Evolutionary conservation across 2,329 filamentous ascomycete species (phyloP), one percentile per base, ranked within the genome.

Genomic region (Pseudopyrenochaeta lycopersici): DNA sequence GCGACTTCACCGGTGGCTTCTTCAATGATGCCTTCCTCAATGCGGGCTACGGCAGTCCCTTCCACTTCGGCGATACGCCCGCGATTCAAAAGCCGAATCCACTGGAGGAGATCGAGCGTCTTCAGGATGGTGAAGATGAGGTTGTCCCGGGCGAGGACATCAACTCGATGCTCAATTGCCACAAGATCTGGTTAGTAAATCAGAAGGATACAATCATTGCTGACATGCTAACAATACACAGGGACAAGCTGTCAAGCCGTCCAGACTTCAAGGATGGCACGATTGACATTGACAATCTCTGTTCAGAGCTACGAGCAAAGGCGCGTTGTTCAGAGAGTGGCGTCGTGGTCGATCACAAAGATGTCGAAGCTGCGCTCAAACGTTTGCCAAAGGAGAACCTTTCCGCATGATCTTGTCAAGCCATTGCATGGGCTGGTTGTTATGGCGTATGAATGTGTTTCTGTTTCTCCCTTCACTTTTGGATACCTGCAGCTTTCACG

Each of bases 301-400:
- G 95, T 79, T 90, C 90, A 4, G 93, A 99, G 73, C 85, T 99
- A 12, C 91, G 94, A 61, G 91, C 93, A 74, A 99, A 99, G 80
- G 95, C 95, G 52, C 95, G 94, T 72, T 99, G 95, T 76, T 96
- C 92, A 0, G 91, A 96, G 64, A 89, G 84, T 15, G 94, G 95
- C 14, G 91, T 96, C 11, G 91, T 97, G 15, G 90, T 99, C 20
- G 89, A 92, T 58, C 88, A 96, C 78, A 86, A 87, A 49, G 93
- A 98, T 68, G 96, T 98, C 66, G 90, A 97, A 71, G 85, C 76
- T 33, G 79, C 80, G 4, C 73, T 82, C 47, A 76, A 79, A 67
- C 79, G 78, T 46, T 58, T 82, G 21, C 75, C 76, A 6, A 72
- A 75, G 35, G 68, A 75, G 21, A 53, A 55, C 11, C 36, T 49